phyloP scores from a whole-genome alignment of 2,329 filamentous ascomycete species.

The Myotisia sp. region DNA sequence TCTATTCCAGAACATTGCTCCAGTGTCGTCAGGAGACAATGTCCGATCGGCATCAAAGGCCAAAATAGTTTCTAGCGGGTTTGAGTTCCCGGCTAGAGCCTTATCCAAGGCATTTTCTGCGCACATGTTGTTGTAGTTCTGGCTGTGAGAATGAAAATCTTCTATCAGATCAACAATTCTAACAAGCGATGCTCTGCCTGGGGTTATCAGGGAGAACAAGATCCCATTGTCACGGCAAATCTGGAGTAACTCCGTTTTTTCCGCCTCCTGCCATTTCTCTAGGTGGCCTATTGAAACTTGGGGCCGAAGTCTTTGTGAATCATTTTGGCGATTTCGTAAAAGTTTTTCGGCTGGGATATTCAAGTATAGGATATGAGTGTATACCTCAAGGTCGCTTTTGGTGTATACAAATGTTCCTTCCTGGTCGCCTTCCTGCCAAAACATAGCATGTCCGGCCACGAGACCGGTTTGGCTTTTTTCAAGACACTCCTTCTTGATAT shows the following conservation, averaged over 20 bases:
- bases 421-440: slow-evolving; percentile 31
- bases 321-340: slow-evolving; percentile 23
- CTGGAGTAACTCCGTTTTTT: slow-evolving; percentile 30
- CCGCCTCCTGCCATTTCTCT: slow-evolving; percentile 34
- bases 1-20: slow-evolving; percentile 37
- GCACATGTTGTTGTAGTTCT: slow-evolving; percentile 26
- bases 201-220: slow-evolving; percentile 28
- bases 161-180: slow-evolving; percentile 16
- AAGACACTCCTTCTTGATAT: slow-evolving; percentile 28
- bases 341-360: slow-evolving; percentile 28
- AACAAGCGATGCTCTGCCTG: not conserved
- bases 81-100: slow-evolving; percentile 14
- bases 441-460: slow-evolving; percentile 43
- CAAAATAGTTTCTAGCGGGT: slow-evolving; percentile 32
- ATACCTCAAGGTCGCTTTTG: slow-evolving; percentile 32
- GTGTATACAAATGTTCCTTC: slow-evolving; percentile 28
- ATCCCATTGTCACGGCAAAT: slow-evolving; percentile 36
- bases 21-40: slow-evolving; percentile 38
- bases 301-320: slow-evolving; percentile 27
- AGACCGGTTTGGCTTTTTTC: slow-evolving; percentile 28
- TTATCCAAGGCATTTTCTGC: slow-evolving; percentile 23
- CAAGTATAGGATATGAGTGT: slow-evolving; percentile 47
- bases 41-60: slow-evolving; percentile 48
- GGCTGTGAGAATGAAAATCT: slow-evolving; percentile 28
- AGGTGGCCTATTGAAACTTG: slow-evolving; percentile 26